Base-by-base conservation (phyloP, 495 filamentous ascomycete species). In the Daldinia childiae region DNA sequence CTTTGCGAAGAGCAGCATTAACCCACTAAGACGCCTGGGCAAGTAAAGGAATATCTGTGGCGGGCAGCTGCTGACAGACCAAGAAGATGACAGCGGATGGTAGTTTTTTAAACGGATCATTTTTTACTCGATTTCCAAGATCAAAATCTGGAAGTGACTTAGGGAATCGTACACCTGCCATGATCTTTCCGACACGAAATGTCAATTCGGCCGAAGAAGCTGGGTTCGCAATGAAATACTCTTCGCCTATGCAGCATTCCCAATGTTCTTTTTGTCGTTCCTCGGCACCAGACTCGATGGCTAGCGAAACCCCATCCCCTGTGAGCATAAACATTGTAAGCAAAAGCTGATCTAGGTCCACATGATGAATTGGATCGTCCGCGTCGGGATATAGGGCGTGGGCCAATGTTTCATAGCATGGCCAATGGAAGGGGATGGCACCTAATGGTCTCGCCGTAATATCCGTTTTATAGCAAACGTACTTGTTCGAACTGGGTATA, bases 181-280 rank as follows among this genome's bases (percentile, higher is more conserved):
- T 59, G 3, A 43, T 14, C 34, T 19, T 32, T 6, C 56, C 64
- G 21, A 66, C 21, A 1, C n/a, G 4, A 34, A 66, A 60, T n/a
- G 64, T 66, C 5, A 52, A 39, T 24, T 14, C 11, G 8, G n/a
- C 21, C 21, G 43, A 32, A 17, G 26, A 11, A 32, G n/a, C 1
- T 34, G 64, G 64, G 27, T 60, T 14, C n/a, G 64, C 57, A n/a
- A 66, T n/a, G 43, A 54, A 60, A 15, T 15, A 41, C 34, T 66
- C 64, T 39, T 66, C 64, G 21, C 56, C 45, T 8, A 6, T 24
- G 7, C 30, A 12, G 64, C 30, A 41, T 17, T 43, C 45, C 64
- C 43, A 66, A 8, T 24, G 26, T 24, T 29, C 52, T n/a, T 36
- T 38, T 6, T 30, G 64, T n/a, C 43, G 56, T 30, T 15, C 19